Evolutionary conservation across 176 grass and related monocot species (phyloP).

Genomic region (Microstegium vimineum): DNA sequence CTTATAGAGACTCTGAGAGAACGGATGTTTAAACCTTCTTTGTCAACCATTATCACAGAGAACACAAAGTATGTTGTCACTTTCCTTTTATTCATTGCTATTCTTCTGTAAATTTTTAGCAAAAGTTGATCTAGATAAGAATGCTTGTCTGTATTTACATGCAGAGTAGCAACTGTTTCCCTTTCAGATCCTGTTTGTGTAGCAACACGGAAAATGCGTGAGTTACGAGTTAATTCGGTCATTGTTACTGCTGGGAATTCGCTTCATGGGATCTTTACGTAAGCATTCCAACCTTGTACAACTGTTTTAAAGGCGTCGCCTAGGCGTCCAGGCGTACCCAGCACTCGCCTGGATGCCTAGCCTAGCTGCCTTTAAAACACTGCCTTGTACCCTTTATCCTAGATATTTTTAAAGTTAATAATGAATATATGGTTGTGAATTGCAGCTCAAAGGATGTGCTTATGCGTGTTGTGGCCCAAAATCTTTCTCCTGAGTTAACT

Average conservation of each 20-base stretch:
- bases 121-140: slow-evolving; percentile 9
- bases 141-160: slow-evolving; percentile 14
- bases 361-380: too few relatives aligned
- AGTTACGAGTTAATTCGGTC: slow-evolving; percentile 73
- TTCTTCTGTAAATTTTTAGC: slow-evolving; percentile 1
- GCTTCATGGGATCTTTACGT: slow-evolving; percentile 90
- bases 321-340: too few relatives aligned
- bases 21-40: slow-evolving; percentile 84
- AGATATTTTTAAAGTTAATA: neutral
- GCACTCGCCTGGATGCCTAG: too few relatives aligned
- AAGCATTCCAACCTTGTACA: slow-evolving; percentile 25
- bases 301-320: too few relatives aligned
- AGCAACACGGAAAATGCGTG: slow-evolving; percentile 81
- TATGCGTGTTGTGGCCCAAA: slow-evolving; percentile 89
- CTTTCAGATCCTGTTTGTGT: slow-evolving; percentile 89
- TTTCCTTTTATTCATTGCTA: neutral
- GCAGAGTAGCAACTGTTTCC: slow-evolving; percentile 74
- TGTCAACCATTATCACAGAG: slow-evolving; percentile 77
- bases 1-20: slow-evolving; percentile 83
- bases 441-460: slow-evolving; percentile 96
- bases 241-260: slow-evolving; percentile 68
- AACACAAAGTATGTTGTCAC: slow-evolving; percentile 56
- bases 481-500: slow-evolving; percentile 90
- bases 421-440: slow-evolving; percentile 24
- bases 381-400: neutral